Evolutionary conservation across 768 basidiomycete species (phyloP).

Genomic region (Serendipita indica): DNA sequence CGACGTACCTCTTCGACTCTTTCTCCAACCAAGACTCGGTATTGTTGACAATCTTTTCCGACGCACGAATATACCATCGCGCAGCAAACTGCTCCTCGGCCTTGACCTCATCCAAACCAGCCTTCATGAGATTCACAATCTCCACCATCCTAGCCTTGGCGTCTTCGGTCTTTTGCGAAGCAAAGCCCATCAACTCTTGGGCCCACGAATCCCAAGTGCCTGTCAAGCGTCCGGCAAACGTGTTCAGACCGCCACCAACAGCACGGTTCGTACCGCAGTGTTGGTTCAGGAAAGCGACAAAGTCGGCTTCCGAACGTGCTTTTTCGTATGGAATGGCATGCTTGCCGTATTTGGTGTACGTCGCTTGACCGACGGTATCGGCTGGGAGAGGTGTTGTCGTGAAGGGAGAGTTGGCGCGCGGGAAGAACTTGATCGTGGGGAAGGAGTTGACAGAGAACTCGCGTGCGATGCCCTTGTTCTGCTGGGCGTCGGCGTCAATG

Average conservation of each 20-base stretch:
- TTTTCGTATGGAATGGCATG: constrained; percentile 53
- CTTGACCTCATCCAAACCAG: background rate
- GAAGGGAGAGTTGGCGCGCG: constrained; percentile 28
- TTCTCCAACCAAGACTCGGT: constrained; percentile 68
- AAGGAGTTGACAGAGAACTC: constrained; percentile 65
- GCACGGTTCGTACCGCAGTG: constrained; percentile 77
- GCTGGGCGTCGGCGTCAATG: constrained; percentile 73
- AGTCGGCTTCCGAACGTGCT: constrained; percentile 52
- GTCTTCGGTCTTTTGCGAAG: background rate
- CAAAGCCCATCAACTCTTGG: background rate
- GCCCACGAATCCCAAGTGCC: background rate
- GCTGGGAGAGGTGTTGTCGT: background rate
- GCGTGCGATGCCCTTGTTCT: constrained; percentile 53
- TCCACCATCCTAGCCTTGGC: background rate
- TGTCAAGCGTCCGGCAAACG: constrained; percentile 18
- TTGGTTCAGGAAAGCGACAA: constrained; percentile 69
- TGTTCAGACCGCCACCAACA: constrained; percentile 65
- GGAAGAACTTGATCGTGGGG: constrained; percentile 95
- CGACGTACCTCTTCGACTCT: constrained; percentile 62
- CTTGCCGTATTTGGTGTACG: constrained; percentile 29
- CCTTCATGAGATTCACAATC: constrained; percentile 3
- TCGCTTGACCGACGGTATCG: background rate
- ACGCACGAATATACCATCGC: constrained; percentile 74
- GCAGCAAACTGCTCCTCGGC: constrained; percentile 23
- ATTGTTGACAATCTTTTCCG: constrained; percentile 69